A percentile compares a stretch with the other conserved stretches of the same genome.
phyloP scores from a whole-genome alignment of 2,329 filamentous ascomycete species.

The Truncatella angustata region DNA sequence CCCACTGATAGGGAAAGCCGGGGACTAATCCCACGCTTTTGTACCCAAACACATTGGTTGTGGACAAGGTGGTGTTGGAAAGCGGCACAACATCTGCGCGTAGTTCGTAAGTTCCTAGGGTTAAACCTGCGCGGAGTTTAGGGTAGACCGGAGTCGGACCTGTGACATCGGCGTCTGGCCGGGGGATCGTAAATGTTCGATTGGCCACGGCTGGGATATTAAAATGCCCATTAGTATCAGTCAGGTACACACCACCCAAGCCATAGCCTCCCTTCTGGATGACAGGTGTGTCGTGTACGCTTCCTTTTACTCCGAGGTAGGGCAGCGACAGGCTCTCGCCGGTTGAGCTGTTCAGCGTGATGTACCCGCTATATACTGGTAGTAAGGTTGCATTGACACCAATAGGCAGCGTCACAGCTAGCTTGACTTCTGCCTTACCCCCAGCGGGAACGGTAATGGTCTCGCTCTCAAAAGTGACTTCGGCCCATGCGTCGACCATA shows the following conservation, averaged over 20 bases:
- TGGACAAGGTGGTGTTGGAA: conserved; percentile 6
- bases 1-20: not conserved
- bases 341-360: conserved; percentile 37
- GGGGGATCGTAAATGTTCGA: conserved; percentile 22
- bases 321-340: conserved; percentile 35
- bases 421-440: conserved; percentile 21
- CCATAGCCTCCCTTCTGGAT: conserved; percentile 8
- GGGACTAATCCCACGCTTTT: conserved; percentile 18
- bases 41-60: conserved; percentile 16
- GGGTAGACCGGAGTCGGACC: conserved; percentile 10
- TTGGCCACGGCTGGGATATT: conserved; percentile 16
- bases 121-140: not conserved
- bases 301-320: conserved; percentile 36
- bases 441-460: conserved; percentile 27
- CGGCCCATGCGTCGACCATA: conserved; percentile 12
- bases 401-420: conserved; percentile 26
- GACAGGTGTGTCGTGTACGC: conserved; percentile 19
- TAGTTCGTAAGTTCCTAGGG: not conserved
- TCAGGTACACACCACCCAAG: not conserved
- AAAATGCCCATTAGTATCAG: conserved; percentile 8
- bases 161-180: conserved; percentile 11
- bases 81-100: conserved; percentile 1
- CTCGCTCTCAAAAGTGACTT: conserved; percentile 11
- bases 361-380: conserved; percentile 42
- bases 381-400: conserved; percentile 28